Evolutionary conservation across 768 basidiomycete genomes (phyloP).

Genomic region (Leccinum rimulosum): DNA sequence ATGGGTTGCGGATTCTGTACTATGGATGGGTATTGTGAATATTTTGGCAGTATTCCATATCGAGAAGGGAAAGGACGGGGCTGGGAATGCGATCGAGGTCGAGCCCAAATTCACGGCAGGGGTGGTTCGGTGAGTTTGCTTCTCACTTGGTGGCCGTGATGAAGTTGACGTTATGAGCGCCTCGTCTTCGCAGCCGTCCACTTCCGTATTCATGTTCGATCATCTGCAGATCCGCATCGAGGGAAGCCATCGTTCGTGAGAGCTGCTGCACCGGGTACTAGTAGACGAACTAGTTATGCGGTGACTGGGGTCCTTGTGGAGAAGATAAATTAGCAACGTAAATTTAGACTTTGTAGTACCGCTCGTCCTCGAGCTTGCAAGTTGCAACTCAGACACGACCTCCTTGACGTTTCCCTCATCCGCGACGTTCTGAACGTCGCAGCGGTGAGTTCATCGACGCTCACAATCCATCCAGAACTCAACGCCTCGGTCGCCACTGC

Average conservation of each 20-base stretch:
- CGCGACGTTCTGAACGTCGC: constrained; percentile 11
- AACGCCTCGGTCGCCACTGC: constrained; percentile 8
- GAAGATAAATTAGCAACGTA: constrained; percentile 23
- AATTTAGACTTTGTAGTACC: constrained; percentile 7
- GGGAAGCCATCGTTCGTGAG: constrained; percentile 21
- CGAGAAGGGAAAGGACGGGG: constrained; percentile 21
- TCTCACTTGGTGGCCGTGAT: background rate
- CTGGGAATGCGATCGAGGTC: constrained; percentile 24
- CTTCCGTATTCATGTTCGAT: constrained; percentile 32
- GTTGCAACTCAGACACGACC: constrained; percentile 14
- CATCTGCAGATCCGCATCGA: constrained; percentile 26
- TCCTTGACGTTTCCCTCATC: constrained; percentile 7
- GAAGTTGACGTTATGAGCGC: constrained; percentile 12
- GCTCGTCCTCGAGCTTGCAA: background rate
- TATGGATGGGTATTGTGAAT: constrained; percentile 32
- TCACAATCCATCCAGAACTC: background rate
- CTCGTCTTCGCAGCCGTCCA: constrained; percentile 25
- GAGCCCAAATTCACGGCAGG: constrained; percentile 31
- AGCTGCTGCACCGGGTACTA: background rate
- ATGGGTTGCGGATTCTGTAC: constrained; percentile 31
- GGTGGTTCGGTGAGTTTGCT: constrained; percentile 31
- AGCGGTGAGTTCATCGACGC: constrained; percentile 9
- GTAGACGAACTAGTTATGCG: constrained; percentile 6
- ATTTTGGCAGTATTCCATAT: constrained; percentile 26
- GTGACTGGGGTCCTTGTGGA: constrained; percentile 20